Evolutionary conservation across 768 basidiomycete species (phyloP), one percentile per base, ranked within the genome.

Genomic region (Cantharellus anzutake): DNA sequence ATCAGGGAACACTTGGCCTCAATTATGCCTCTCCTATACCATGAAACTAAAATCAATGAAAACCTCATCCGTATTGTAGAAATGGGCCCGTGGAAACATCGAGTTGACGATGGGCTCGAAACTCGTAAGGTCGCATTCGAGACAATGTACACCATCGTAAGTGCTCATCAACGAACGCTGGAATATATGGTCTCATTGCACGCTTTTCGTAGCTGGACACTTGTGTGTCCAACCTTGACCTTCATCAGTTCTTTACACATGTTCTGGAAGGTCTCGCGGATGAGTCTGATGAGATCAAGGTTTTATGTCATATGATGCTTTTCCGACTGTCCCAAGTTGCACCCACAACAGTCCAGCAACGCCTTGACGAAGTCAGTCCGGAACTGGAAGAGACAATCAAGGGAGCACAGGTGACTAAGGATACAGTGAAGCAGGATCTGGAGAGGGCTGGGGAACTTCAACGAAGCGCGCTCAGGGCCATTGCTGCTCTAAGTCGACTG

Each of bases 51-150:
- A 42, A 72, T 92, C 68, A 90, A 88, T 63, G 76, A 79, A 2
- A 77, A 82, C 2, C 80, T 92, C 61, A 83, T 94, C 67, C 81
- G 86, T 39, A 88, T 86, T 1, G 91, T 96, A 7, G 88, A 91
- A 67, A 96, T 96, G 92, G 91, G 92, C 29, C 91, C 92, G 2
- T 96, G 91, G 91, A 87, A 84, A 37, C 90, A 94, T 72, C 91
- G 87, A 68, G 89, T 96, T 58, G 96, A 99, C 66, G 93, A 98
- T 64, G 96, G 96, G 55, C 76, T 98, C 44, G 94, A 98, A 63
- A 83, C 92, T 29, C 82, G 96, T 61, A 98, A 97, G 76, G 93
- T 89, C 0, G 94, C 96, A 2, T 98, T 88, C 70, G 96, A 99
- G 71, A 91, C 92, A 1, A 88, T 97, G 75, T 93, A 96, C 68